Evolutionary conservation across 1,139 yeast species (phyloP), one percentile per base, ranked within the genome.

Genomic region (Scheffersomyces segobiensis): DNA sequence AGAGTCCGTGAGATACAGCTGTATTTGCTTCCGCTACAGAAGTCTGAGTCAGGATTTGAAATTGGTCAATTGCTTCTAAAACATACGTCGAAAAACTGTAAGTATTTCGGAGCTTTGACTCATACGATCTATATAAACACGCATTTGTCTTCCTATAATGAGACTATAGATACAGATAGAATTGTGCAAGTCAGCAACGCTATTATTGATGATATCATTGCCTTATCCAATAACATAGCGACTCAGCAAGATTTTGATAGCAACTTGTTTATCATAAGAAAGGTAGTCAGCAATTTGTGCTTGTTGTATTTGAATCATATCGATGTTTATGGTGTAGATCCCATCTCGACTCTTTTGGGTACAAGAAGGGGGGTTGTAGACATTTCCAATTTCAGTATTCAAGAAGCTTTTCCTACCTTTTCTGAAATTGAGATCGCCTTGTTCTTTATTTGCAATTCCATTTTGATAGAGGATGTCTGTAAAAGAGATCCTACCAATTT

Each of bases 81-180:
- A 5, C 73, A 72, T 2, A 68, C 71, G 8, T 80, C 85, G 3
- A 64, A 76, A 49, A 84, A 85, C 64, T 86, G 88, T 57, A 81
- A 83, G 64, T 89, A 86, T 69, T 88, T 89, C 67, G 95, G 95
- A 1, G 93, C 93, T 0, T 74, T 88, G 58, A 88, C 93, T 0
- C 84, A 85, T 57, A 82, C 92, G 0, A 83, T 80, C 8, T 87
- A 87, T 42, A 84, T 86, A 55, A 73, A 86, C 53, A 81, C 78
- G 53, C 70, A 57, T 59, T 46, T 57, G 10, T 55, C 48, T 10
- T 18, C 49, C n/a, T 50, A 3, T 19, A 47, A 51, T 3, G n/a
- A 52, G 10, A 46, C 56, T 12, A 52, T 54, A 5, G 52, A 26
- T 19, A 50, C 53, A 4, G 54, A 55, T 5, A 55, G 55, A 39